Evolutionary conservation across 495 filamentous ascomycete genomes (phyloP), one percentile per base, ranked within the genome.

Genomic region (Trichoderma reesei): DNA sequence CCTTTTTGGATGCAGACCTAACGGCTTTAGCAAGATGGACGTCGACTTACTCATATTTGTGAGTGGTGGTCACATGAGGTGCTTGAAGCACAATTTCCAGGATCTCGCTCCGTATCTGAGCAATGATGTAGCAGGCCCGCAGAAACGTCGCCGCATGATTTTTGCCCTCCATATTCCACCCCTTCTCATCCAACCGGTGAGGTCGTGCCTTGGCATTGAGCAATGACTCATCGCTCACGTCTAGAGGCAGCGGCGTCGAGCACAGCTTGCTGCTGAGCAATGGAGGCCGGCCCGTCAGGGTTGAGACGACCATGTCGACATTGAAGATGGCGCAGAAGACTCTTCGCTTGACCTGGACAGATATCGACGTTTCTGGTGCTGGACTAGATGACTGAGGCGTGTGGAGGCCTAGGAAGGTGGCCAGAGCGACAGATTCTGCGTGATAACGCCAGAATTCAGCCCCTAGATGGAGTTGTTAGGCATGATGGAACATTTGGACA

Each of bases 181-280:
- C 86, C 4, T 74, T 68, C 5, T 68, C 68, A 64, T 84, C 79
- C 1, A 88, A 74, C n/a, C 72, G 72, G 39, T 26, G 63, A 14
- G 13, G 16, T 2, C 1, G 8, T 4, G 6, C 5, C 5, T 34
- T 33, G 37, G 7, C 2, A 31, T 44, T 11, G 46, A 63, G 11
- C 41, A 54, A 34, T 41, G 16, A 20, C 0, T 78, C 73, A 62
- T 85, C 83, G 62, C 69, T 76, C 13, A 88, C 61, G 65, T 88
- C 85, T 2, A 88, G 71, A 4, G 60, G 85, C 38, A 82, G 67
- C 3, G 80, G 78, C 3, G 85, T 78, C 0, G 78, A 80, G 64
- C 79, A 82, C 66, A 82, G 86, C 33, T 80, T 77, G 60, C 78
- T 75, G 11, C 79, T 82, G 44, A 87, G 73, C 3, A 80, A 70